These are phyloP conservation scores for Dipteronia sinensis DNA, from an alignment of 345 rosid genomes.

Conservation along the genomic window DNA sequence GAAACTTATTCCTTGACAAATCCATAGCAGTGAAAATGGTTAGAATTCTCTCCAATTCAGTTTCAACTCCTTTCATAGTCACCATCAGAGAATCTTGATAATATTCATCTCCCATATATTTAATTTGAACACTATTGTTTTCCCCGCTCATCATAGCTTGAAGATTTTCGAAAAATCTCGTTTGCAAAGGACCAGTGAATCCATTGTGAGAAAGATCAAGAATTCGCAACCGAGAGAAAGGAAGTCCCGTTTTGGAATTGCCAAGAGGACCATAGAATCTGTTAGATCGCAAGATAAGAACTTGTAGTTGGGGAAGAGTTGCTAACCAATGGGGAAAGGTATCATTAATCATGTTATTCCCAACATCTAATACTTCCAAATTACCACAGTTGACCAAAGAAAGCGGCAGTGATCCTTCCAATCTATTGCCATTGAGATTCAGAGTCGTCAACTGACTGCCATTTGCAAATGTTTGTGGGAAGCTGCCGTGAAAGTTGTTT, in stretches of 20 bases:
- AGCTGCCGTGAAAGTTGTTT: slow-evolving; percentile 13
- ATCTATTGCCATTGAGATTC: slow-evolving; percentile 4
- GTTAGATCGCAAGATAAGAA: slow-evolving; percentile 7
- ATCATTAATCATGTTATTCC: not conserved
- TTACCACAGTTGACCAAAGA: not conserved
- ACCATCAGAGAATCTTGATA: not conserved
- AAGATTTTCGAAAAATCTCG: not conserved
- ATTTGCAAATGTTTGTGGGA: not conserved
- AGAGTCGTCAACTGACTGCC: not conserved
- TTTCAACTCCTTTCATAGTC: slow-evolving; percentile 11
- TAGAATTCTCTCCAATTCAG: not conserved
- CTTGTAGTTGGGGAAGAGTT: not conserved
- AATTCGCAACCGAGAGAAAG: not conserved
- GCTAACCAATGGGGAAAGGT: not conserved
- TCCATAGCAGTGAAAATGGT: not conserved
- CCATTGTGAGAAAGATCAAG: not conserved
- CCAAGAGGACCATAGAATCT: slow-evolving; percentile 1
- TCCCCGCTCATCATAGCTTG: not conserved
- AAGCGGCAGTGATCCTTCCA: slow-evolving; percentile 8
- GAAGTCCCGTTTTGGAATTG: not conserved
- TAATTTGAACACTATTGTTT: not conserved
- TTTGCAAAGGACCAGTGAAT: not conserved
- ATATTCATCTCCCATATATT: not conserved
- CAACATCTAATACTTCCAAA: not conserved
- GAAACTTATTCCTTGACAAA: slow-evolving; percentile 21